These are phyloP conservation scores for Clavispora santaluciae DNA, from an alignment of 805 yeast genomes.

Conservation along the genomic window DNA sequence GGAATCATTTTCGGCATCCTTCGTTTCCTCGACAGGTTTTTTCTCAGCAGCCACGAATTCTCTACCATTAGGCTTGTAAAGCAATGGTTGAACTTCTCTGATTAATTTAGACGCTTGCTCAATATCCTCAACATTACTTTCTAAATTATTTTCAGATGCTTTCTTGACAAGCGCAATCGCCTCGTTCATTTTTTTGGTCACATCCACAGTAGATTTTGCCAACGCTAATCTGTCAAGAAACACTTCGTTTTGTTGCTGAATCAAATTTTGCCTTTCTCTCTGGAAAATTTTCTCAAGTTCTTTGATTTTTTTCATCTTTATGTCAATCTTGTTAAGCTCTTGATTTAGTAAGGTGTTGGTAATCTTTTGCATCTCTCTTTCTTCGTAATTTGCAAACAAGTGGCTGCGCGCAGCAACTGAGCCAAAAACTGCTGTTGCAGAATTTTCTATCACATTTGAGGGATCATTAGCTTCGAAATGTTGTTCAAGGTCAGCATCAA, in stretches of 20 bases:
- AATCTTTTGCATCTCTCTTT: conserved; percentile 64
- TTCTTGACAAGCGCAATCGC: conserved; percentile 18
- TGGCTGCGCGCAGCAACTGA: conserved; percentile 75
- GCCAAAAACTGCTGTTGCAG: conserved; percentile 68
- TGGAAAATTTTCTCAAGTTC: conserved; percentile 64
- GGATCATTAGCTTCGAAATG: not conserved
- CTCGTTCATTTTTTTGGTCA: conserved; percentile 44
- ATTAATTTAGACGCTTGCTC: conserved; percentile 17
- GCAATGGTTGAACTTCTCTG: conserved; percentile 27
- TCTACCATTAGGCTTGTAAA: conserved; percentile 30
- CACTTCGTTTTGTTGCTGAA: conserved; percentile 61
- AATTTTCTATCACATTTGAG: conserved; percentile 45
- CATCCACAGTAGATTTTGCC: conserved; percentile 50
- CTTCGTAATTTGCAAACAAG: conserved; percentile 75
- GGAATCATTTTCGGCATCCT: conserved; percentile 4
- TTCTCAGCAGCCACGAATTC: conserved; percentile 16
- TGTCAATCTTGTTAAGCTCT: conserved; percentile 57
- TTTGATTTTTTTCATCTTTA: conserved; percentile 55
- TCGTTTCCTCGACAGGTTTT: conserved; percentile 4
- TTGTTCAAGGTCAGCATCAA: conserved; percentile 4
- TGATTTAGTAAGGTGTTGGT: conserved; percentile 55
- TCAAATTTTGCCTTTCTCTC: conserved; percentile 54
- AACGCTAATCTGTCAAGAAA: conserved; percentile 64
- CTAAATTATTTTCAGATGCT: conserved; percentile 5
- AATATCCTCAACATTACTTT: conserved; percentile 9